Conservation (phyloP, 331 rosid genomes). For the Quercus tomentella region DNA sequence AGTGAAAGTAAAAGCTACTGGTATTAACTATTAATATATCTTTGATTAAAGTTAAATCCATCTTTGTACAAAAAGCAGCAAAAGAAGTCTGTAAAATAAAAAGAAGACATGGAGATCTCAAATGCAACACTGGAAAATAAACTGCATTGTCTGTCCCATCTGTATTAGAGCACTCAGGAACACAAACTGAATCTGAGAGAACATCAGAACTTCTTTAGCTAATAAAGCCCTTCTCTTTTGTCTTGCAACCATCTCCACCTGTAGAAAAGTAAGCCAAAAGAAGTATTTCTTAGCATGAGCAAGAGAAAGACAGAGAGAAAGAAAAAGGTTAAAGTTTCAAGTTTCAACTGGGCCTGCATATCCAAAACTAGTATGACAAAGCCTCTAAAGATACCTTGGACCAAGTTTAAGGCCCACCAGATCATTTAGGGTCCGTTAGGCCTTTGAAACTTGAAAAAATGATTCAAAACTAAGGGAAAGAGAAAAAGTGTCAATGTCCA, state of each 20-base stretch:
- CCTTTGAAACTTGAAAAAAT: not conserved
- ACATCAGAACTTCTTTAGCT: conserved; percentile 16
- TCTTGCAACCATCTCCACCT: conserved; percentile 97
- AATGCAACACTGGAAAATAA: conserved; percentile 14
- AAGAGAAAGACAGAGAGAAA: not conserved
- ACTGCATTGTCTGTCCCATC: conserved; percentile 14
- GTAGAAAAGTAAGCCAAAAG: not conserved
- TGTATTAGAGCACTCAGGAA: conserved; percentile 16
- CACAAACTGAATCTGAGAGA: conserved; percentile 9
- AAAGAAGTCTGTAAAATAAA: conserved; percentile 12
- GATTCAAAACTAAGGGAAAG: not conserved
- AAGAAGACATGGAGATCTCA: conserved; percentile 18
- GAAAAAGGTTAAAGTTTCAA: not conserved
- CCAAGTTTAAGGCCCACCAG: not conserved
- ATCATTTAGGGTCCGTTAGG: not conserved
- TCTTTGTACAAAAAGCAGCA: conserved; percentile 30
- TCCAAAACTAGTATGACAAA: not conserved
- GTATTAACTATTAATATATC: not conserved
- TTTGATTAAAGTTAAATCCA: conserved; percentile 34
- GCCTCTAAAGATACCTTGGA: not conserved
- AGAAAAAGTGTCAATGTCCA: not conserved
- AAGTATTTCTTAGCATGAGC: not conserved
- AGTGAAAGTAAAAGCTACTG: conserved; percentile 1
- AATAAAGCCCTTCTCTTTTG: conserved; percentile 76
- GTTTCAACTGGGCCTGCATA: not conserved